phyloP scores from a whole-genome alignment of 2,329 filamentous ascomycete species.

The Leptographium radiaticola region DNA sequence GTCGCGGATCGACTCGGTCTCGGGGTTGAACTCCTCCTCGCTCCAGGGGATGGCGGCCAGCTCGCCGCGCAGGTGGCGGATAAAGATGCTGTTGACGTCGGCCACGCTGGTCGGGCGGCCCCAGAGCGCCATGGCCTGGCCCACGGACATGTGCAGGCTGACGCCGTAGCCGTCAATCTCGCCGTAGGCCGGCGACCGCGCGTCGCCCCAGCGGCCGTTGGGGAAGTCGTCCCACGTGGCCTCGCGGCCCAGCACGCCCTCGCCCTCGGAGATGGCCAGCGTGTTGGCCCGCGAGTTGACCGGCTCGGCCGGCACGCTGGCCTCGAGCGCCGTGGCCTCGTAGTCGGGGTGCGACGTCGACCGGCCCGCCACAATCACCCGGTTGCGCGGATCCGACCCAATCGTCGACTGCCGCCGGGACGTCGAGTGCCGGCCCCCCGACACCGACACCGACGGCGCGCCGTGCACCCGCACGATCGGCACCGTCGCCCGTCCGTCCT shows the following conservation, averaged over 20 bases:
- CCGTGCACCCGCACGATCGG: slow-evolving; percentile 42
- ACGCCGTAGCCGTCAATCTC: slow-evolving; percentile 92
- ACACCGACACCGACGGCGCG: slow-evolving; percentile 15
- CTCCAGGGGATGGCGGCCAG: slow-evolving; percentile 83
- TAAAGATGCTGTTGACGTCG: slow-evolving; percentile 73
- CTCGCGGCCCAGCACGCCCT: slow-evolving; percentile 78
- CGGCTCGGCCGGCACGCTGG: slow-evolving; percentile 58
- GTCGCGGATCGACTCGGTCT: slow-evolving; percentile 68
- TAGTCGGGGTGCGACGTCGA: slow-evolving; percentile 46
- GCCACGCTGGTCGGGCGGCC: slow-evolving; percentile 54
- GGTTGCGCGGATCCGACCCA: slow-evolving; percentile 76
- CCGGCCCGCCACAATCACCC: slow-evolving; percentile 63
- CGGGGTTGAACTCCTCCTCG: slow-evolving; percentile 73
- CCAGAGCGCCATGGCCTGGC: slow-evolving; percentile 75
- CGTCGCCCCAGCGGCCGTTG: slow-evolving; percentile 97
- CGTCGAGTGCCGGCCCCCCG: slow-evolving; percentile 20
- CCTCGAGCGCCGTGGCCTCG: slow-evolving; percentile 66
- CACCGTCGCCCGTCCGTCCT: slow-evolving; percentile 23
- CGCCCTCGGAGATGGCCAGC: slow-evolving; percentile 85
- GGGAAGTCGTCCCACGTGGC: slow-evolving; percentile 99
- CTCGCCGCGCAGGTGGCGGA: slow-evolving; percentile 65
- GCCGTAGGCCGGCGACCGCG: slow-evolving; percentile 88
- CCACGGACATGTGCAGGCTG: slow-evolving; percentile 81
- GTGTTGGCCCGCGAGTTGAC: slow-evolving; percentile 73
- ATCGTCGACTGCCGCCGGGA: slow-evolving; percentile 61